Percentiles rank a stretch among this genome's conserved stretches.
Conservation (phyloP, 768 basidiomycete genomes). For the Chalciporus chontae region DNA sequence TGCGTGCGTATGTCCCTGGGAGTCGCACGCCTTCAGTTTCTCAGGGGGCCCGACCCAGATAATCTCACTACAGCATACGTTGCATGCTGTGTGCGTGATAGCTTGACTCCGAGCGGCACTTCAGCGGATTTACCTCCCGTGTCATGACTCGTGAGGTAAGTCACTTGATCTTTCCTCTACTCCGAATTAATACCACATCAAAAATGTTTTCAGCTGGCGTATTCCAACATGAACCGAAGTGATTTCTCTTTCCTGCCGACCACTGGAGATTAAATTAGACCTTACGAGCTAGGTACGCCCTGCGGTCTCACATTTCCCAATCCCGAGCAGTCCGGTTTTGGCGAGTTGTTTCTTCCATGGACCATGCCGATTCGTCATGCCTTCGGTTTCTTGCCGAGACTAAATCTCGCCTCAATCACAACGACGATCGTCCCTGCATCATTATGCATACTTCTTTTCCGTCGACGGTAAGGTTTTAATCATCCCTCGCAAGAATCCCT, state of each 20-base stretch:
- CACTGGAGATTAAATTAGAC: neutral
- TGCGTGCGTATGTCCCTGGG: too few relatives aligned
- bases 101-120: too few relatives aligned
- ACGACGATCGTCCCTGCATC: constrained; percentile 7
- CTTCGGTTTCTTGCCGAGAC: neutral
- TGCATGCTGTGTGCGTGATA: too few relatives aligned
- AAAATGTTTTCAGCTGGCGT: too few relatives aligned
- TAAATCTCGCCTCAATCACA: constrained; percentile 4
- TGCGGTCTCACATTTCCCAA: neutral
- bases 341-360: neutral
- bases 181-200: too few relatives aligned
- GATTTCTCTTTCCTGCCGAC: neutral
- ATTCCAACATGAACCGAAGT: too few relatives aligned
- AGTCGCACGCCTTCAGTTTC: too few relatives aligned
- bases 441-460: neutral
- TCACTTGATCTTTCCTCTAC: too few relatives aligned
- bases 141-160: neutral
- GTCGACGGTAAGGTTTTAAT: neutral
- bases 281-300: neutral
- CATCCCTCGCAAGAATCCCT: too few relatives aligned
- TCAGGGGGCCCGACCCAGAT: too few relatives aligned
- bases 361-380: neutral
- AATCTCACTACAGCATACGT: too few relatives aligned
- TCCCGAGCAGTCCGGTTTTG: neutral
- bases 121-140: neutral